Percentiles rank a stretch among this genome's conserved stretches.
phyloP scores from a whole-genome alignment of 1,284 basidiomycete genomes.

The Stereum hirsutum region DNA sequence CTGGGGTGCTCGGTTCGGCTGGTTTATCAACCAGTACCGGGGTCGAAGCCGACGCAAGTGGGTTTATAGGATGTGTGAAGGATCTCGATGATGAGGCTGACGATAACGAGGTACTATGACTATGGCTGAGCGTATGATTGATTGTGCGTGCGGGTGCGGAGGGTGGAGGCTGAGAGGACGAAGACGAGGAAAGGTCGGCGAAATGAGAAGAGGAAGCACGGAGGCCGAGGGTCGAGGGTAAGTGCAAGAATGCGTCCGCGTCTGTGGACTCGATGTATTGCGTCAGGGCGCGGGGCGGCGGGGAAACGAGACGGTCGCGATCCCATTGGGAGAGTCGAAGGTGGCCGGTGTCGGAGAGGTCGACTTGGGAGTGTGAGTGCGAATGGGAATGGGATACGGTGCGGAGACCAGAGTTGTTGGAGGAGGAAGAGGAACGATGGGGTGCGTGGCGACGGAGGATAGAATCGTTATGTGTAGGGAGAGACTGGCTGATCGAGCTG shows the following conservation, averaged over 20 bases:
- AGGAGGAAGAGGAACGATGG: slow-evolving; percentile 6
- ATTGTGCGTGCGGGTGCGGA: slow-evolving; percentile 8
- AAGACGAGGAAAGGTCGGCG: slow-evolving; percentile 11
- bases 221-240: slow-evolving; percentile 66
- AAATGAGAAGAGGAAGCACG: slow-evolving; percentile 33
- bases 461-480: slow-evolving; percentile 11
- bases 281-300: slow-evolving; percentile 63
- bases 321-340: slow-evolving; percentile 42
- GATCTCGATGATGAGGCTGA: no score
- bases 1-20: slow-evolving; percentile 26
- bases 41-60: background rate
- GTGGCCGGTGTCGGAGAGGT: slow-evolving; percentile 18
- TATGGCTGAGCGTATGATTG: background rate
- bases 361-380: background rate
- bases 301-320: slow-evolving; percentile 47
- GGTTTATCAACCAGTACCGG: background rate
- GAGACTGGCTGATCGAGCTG: slow-evolving; percentile 10
- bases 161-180: slow-evolving; percentile 9
- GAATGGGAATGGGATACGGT: background rate
- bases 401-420: no score
- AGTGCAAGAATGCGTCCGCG: slow-evolving; percentile 35
- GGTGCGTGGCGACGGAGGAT: slow-evolving; percentile 5
- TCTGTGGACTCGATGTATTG: slow-evolving; percentile 46
- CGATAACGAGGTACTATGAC: no score
- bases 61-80: no score